These are phyloP conservation scores for Aspergillus quadrilineatus DNA, from an alignment of 2,329 filamentous ascomycete genomes.

Conservation along the genomic window DNA sequence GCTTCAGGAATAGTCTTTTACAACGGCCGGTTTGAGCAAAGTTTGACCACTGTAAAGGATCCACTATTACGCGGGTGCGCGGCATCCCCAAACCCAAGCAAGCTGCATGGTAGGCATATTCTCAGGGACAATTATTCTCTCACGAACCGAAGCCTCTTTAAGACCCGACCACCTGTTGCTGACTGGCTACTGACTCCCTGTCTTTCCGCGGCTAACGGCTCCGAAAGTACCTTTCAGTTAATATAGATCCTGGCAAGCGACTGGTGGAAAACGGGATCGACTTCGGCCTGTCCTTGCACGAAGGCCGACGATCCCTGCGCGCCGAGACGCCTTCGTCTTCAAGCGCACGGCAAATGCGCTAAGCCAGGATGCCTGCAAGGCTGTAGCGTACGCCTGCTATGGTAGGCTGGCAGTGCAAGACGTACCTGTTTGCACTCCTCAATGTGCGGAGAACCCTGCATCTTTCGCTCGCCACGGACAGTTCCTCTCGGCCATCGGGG, in stretches of 20 bases:
- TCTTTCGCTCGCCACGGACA: too few relatives aligned
- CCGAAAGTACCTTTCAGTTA: neutral
- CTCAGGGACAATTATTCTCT: too few relatives aligned
- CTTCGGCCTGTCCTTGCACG: neutral
- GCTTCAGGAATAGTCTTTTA: too few relatives aligned
- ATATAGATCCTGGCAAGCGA: neutral
- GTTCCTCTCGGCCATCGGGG: slow-evolving; percentile 1
- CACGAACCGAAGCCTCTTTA: too few relatives aligned
- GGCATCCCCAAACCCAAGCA: too few relatives aligned
- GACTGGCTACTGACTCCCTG: too few relatives aligned
- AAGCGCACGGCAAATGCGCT: neutral
- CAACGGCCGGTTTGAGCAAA: too few relatives aligned
- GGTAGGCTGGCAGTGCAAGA: neutral
- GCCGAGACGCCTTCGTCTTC: neutral
- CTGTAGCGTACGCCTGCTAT: neutral
- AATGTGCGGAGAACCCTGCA: neutral
- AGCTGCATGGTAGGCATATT: too few relatives aligned
- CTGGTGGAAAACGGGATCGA: neutral
- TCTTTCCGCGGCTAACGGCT: neutral
- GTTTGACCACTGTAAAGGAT: too few relatives aligned
- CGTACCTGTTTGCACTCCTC: neutral
- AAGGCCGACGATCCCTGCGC: neutral
- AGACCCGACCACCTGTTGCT: too few relatives aligned
- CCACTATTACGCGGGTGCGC: too few relatives aligned
- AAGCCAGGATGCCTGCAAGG: too few relatives aligned